Base-by-base conservation (phyloP, 805 yeast genomes). In the Ascoidea asiatica region DNA sequence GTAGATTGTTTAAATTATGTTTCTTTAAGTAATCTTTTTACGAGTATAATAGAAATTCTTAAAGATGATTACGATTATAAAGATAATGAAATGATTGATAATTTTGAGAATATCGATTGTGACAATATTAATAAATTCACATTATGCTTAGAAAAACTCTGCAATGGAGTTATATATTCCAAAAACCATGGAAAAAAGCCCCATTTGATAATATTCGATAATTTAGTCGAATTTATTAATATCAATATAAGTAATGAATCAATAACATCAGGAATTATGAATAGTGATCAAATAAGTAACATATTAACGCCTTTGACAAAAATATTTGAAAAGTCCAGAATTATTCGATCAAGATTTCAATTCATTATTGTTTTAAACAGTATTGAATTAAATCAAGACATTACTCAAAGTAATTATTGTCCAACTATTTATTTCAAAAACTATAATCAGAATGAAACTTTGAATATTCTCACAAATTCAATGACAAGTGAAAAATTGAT, bases 361-460 rank as follows among this genome's bases (percentile, higher is more conserved):
- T 46, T 48, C 39, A 21, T 48, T 5, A 18, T 46, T 11, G 17
- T 46, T 38, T 19, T 48, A 15, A 44, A 46, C 40, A 38, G 20
- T 17, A 46, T 38, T 37, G 39, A 48, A 36, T 41, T 48, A 20
- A 42, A 43, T 18, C 42, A 42, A 15, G 8, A 8, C 21, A 56
- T 53, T 8, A 62, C 69, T 1, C 42, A 56, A 21, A 48, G 60
- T 3, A 47, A 62, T 1, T n/a, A n/a, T n/a, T n/a, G n/a, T n/a
- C 73, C 73, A 0, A 63, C 54, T 13, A 51, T 69, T 1, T 58
- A 55, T 42, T 66, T 69, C 43, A 45, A 48, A 17, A 59, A 62
- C 5, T 69, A 69, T 40, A 52, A 54, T 5, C 61, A 63, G 41
- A 55, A 52, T 1, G 61, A 68, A 45, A 51, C 61, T 1, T 47